These are phyloP conservation scores for Fagus sylvatica DNA, from an alignment of 306 rosid species.

Conservation along the genomic window DNA sequence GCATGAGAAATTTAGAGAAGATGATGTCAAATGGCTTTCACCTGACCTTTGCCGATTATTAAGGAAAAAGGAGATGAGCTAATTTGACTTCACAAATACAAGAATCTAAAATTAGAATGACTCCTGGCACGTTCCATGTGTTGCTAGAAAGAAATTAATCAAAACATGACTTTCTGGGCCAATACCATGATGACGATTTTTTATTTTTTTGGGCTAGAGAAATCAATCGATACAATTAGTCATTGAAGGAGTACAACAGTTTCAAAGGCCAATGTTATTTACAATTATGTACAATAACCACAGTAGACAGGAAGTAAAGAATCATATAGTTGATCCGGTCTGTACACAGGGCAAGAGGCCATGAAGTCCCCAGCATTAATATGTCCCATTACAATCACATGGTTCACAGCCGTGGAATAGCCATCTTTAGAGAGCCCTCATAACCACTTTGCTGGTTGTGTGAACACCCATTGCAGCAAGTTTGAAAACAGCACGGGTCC, in stretches of 20 bases:
- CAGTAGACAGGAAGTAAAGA: slow-evolving; percentile 5
- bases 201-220: background rate
- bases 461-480: slow-evolving; percentile 73
- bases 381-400: slow-evolving; percentile 13
- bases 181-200: too few species aligned
- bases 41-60: slow-evolving; percentile 1
- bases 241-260: background rate
- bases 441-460: slow-evolving; percentile 57
- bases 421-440: slow-evolving; percentile 57
- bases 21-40: slow-evolving; percentile 15
- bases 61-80: slow-evolving; percentile 9
- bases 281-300: slow-evolving; percentile 46
- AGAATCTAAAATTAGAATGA: too few species aligned
- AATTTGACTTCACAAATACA: too few species aligned
- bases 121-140: background rate
- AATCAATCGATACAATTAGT: background rate
- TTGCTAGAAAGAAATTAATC: background rate
- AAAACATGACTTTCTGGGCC: background rate
- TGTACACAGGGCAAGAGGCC: background rate
- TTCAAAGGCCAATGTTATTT: slow-evolving; percentile 27
- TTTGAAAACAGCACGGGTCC: slow-evolving; percentile 61
- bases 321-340: slow-evolving; percentile 7
- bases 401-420: slow-evolving; percentile 11
- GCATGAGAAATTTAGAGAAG: background rate
- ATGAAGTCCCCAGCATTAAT: background rate